A percentile compares a stretch with the other conserved stretches of the same genome.
These are phyloP conservation scores for Russula dissimulans DNA, from an alignment of 768 basidiomycete genomes.

Conservation along the genomic window DNA sequence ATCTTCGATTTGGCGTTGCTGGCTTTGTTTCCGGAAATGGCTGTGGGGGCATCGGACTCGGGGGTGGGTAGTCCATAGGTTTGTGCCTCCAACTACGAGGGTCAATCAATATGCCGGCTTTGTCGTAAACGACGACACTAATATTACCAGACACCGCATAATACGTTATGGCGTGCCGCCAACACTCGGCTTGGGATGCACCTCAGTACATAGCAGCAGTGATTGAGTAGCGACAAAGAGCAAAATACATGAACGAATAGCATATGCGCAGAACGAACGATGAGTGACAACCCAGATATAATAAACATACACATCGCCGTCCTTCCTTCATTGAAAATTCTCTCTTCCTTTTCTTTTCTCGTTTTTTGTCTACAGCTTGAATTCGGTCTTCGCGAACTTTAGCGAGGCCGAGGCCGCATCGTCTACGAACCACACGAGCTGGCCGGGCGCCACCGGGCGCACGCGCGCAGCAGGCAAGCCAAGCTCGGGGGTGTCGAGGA, in stretches of 20 bases:
- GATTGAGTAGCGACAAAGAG: background rate
- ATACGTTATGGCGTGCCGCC: too few species aligned
- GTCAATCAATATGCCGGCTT: background rate
- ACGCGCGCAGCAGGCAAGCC: slow-evolving; percentile 81
- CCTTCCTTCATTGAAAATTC: background rate
- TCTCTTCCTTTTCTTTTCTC: background rate
- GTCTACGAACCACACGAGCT: slow-evolving; percentile 93
- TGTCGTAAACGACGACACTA: background rate
- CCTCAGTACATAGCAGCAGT: background rate
- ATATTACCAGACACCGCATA: too few species aligned
- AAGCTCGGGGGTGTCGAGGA: slow-evolving; percentile 75
- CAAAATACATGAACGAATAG: slow-evolving; percentile 1
- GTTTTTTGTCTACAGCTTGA: slow-evolving; percentile 39
- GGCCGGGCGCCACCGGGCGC: slow-evolving; percentile 66
- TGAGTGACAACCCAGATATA: background rate
- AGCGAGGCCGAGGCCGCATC: slow-evolving; percentile 66
- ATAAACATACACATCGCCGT: slow-evolving; percentile 3
- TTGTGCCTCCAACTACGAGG: background rate
- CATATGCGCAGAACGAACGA: slow-evolving; percentile 8
- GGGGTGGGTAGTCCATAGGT: background rate
- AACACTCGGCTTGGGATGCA: too few species aligned
- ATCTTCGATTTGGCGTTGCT: slow-evolving; percentile 66
- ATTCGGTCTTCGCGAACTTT: slow-evolving; percentile 44
- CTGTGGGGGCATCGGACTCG: slow-evolving; percentile 21
- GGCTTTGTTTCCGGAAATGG: slow-evolving; percentile 72